Evolutionary conservation across 2,329 filamentous ascomycete genomes (phyloP).

Genomic region (Aureobasidium subglaciale): DNA sequence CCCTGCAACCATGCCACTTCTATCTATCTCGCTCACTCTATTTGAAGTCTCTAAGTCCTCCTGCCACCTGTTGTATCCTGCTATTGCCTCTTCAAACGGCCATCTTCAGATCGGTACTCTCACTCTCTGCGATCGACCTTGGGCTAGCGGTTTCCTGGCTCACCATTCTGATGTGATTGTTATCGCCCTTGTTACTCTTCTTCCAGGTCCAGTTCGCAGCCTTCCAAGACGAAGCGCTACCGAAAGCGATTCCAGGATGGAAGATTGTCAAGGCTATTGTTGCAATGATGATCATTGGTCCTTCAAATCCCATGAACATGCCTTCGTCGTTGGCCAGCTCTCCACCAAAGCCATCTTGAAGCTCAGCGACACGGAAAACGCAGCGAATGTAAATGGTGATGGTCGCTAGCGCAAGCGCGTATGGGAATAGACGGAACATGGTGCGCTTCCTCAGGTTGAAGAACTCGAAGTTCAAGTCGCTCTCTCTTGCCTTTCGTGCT

Average conservation of each 20-base stretch:
- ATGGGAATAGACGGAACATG: conserved; percentile 15
- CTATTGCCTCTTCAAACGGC: background rate
- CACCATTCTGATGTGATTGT: background rate
- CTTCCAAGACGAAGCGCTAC: conserved; percentile 2
- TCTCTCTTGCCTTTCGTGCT: conserved; percentile 2
- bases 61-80: no score
- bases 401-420: conserved; percentile 33
- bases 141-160: background rate
- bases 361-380: conserved; percentile 44
- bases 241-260: conserved; percentile 35
- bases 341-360: conserved; percentile 41
- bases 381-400: conserved; percentile 42
- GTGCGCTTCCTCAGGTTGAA: conserved; percentile 5
- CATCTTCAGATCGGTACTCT: background rate
- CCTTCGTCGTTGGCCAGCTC: conserved; percentile 39
- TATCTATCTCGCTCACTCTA: no score
- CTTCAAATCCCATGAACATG: conserved; percentile 43
- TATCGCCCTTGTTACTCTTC: background rate
- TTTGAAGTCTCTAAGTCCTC: no score
- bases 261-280: conserved; percentile 36
- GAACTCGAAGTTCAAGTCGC: conserved; percentile 6
- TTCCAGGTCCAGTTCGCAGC: conserved; percentile 18
- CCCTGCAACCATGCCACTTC: no score
- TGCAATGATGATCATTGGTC: conserved; percentile 43
- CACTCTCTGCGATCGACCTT: background rate